Percentiles rank a stretch among this genome's conserved stretches.
phyloP scores from a whole-genome alignment of 768 basidiomycete genomes.

The Dentipellis sp. region DNA sequence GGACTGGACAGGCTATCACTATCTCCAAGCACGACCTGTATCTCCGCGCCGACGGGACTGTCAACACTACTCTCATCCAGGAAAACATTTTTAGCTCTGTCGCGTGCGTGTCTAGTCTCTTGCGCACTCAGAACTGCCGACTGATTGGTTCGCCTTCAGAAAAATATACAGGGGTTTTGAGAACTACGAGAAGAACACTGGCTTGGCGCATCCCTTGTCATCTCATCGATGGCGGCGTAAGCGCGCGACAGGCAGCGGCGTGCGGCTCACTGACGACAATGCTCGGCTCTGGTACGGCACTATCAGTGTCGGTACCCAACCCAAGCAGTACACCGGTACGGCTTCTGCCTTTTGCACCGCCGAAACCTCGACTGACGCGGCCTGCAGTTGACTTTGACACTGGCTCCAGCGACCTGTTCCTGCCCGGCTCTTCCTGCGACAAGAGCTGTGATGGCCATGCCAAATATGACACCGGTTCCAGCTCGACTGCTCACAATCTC shows the following conservation, averaged over 20 bases:
- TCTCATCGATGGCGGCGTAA: not conserved
- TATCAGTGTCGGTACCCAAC: conserved; percentile 11
- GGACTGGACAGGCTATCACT: not conserved
- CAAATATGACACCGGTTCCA: not conserved
- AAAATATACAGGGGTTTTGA: conserved; percentile 6
- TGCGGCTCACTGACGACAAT: conserved; percentile 2
- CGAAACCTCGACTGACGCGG: not conserved
- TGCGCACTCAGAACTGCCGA: not conserved
- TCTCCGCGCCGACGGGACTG: not conserved
- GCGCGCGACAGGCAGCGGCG: not conserved
- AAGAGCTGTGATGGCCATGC: conserved; percentile 18
- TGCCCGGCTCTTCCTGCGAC: conserved; percentile 24
- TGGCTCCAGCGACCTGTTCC: conserved; percentile 22
- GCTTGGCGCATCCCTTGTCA: conserved; percentile 3
- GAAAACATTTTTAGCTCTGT: not conserved
- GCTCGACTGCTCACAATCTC: conserved; percentile 11
- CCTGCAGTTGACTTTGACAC: conserved; percentile 31
- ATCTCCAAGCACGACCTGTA: not conserved
- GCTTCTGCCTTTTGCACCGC: too few relatives aligned
- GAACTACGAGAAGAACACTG: conserved; percentile 8
- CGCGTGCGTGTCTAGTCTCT: not conserved
- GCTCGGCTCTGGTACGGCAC: conserved; percentile 8
- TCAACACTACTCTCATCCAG: not conserved
- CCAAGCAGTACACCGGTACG: conserved; percentile 5
- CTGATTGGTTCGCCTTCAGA: not conserved